Base-by-base conservation (phyloP, 768 basidiomycete species). In the Panus rudis region DNA sequence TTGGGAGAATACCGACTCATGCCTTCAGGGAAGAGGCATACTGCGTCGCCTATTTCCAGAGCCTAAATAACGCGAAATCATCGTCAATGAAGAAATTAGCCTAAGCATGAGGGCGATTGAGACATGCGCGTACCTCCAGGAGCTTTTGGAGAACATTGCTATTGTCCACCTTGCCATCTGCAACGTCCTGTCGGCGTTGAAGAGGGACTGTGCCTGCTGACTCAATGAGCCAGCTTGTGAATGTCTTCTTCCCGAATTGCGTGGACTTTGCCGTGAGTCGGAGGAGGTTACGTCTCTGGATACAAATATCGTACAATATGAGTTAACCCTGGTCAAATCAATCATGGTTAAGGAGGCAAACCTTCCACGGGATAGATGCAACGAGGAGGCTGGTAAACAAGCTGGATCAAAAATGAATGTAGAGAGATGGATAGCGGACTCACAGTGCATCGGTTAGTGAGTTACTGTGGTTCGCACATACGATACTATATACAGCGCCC, bases 181-280 rank as follows among this genome's bases (percentile, higher is more conserved):
- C 49, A 51, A 71, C 75, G 55, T 93, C 91, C 50, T 83, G 89
- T 41, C 76, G 71, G 46, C 91, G 71, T 56, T 81, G 76, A 33
- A 93, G 76, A 1, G 91, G 91, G 2, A 93, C 74, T 1, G 92
- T 91, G 11, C 91, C 92, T 8, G 85, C 84, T 14, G 81, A 80
- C 59, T 92, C 88, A 39, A 93, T 89, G 16, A 93, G 72, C 90
- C 91, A 92, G 49, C 84, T 87, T 6, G 85, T 89, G 60, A 93
- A 89, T 3, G 88, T 92, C 50, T 61, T 75, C 32, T 73, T 79
- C 3, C 88, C 86, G 53, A 93, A 93, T 52, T 85, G 84, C 0
- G 90, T 88, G 30, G 87, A 75, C 57, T 93, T 93, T 10, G 91
- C 91, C 0, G 91, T 93, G 31, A 93, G 64, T 11, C 90, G 80